A percentile compares a stretch with the other conserved stretches of the same genome.
These are phyloP conservation scores for Viola pubescens DNA, from an alignment of 441 rosid genomes.

Conservation along the genomic window DNA sequence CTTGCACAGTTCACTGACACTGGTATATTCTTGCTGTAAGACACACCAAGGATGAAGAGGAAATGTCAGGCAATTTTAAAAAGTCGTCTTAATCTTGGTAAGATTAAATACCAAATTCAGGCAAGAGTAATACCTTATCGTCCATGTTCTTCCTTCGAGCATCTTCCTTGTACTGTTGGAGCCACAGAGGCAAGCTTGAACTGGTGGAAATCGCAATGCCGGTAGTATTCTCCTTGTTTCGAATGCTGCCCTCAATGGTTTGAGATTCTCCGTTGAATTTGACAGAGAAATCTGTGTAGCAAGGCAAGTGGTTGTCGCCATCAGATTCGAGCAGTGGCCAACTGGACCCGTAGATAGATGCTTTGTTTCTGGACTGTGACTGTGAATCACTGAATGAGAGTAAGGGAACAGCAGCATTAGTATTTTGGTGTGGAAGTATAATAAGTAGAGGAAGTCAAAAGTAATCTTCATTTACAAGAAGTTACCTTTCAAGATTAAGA, in stretches of 20 bases:
- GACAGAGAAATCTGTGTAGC: conserved; percentile 22
- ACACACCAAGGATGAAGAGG: background rate
- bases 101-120: background rate
- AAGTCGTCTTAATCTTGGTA: too few species aligned
- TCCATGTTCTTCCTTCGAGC: conserved; percentile 18
- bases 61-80: background rate
- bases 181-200: conserved; percentile 59
- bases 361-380: conserved; percentile 24
- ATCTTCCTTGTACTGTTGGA: conserved; percentile 47
- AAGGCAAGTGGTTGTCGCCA: conserved; percentile 18
- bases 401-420: conserved; percentile 1
- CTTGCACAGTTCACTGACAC: conserved; percentile 28
- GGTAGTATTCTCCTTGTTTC: conserved; percentile 17
- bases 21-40: conserved; percentile 23
- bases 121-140: conserved; percentile 28
- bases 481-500: conserved; percentile 50
- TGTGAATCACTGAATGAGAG: conserved; percentile 28
- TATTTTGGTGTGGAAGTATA: background rate
- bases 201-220: conserved; percentile 14
- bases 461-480: background rate
- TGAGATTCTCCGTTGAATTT: conserved; percentile 29
- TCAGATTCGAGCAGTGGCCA: conserved; percentile 29
- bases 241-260: conserved; percentile 16
- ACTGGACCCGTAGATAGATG: conserved; percentile 15
- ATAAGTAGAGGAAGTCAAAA: background rate